These are phyloP conservation scores for Phytophthora pistaciae DNA, from an alignment of 352 stramenopile species.

Conservation along the genomic window DNA sequence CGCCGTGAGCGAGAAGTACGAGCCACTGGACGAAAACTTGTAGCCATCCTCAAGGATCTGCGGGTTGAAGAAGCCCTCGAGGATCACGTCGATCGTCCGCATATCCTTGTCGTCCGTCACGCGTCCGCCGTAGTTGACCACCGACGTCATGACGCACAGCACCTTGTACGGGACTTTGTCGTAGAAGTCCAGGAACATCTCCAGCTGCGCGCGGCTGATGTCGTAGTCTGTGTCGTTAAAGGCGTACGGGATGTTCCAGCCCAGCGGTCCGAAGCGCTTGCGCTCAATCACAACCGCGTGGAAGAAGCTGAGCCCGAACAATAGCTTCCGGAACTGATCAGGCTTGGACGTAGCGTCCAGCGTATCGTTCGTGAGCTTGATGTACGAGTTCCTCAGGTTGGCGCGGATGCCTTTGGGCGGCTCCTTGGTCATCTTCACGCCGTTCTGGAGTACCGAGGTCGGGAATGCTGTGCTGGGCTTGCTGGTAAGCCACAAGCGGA, in stretches of 20 bases:
- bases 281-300: slow-evolving; percentile 95
- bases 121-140: slow-evolving; percentile 95
- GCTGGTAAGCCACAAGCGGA: slow-evolving; percentile 95
- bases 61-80: slow-evolving; percentile 91
- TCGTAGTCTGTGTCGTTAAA: slow-evolving; percentile 98
- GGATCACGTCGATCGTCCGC: slow-evolving; percentile 90
- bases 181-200: slow-evolving; percentile 92
- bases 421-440: slow-evolving; percentile 98
- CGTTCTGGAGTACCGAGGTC: slow-evolving; percentile 94
- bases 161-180: slow-evolving; percentile 89
- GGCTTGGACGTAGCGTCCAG: slow-evolving; percentile 90
- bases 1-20: slow-evolving; percentile 88
- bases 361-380: slow-evolving; percentile 92
- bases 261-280: slow-evolving; percentile 94
- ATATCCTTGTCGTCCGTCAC: slow-evolving; percentile 97
- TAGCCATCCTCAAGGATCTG: slow-evolving; percentile 82
- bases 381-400: slow-evolving; percentile 95
- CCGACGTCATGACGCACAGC: slow-evolving; percentile 93
- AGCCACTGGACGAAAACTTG: slow-evolving; percentile 81
- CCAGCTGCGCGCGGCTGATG: slow-evolving; percentile 86
- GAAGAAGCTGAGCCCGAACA: slow-evolving; percentile 95
- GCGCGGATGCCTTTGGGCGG: slow-evolving; percentile 94
- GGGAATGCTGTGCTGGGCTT: slow-evolving; percentile 87
- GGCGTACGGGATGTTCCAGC: slow-evolving; percentile 98
- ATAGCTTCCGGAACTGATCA: slow-evolving; percentile 92